Percentiles rank a stretch among this genome's conserved stretches.
Evolutionary conservation across 345 rosid genomes (phyloP).

Genomic region (Microcos paniculata): DNA sequence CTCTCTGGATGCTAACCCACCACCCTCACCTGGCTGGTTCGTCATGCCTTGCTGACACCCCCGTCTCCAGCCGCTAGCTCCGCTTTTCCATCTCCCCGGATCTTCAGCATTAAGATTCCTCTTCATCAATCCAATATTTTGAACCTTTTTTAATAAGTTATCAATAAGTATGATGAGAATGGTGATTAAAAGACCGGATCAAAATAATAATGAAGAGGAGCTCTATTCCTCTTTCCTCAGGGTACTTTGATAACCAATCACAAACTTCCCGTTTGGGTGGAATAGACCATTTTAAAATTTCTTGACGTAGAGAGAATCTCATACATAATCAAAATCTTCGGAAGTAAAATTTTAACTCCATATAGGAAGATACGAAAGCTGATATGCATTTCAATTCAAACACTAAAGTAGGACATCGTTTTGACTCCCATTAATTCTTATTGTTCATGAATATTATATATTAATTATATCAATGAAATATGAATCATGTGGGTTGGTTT

Average conservation of each 20-base stretch:
- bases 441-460: background rate
- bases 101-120: background rate
- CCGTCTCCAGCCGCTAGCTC: background rate
- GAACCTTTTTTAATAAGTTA: too few relatives aligned
- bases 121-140: too few relatives aligned
- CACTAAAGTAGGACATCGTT: background rate
- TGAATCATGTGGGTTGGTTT: background rate
- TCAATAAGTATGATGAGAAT: too few relatives aligned
- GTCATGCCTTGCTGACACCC: background rate
- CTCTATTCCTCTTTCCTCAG: too few relatives aligned
- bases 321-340: background rate
- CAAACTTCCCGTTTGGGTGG: background rate
- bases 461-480: background rate
- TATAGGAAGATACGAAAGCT: too few relatives aligned
- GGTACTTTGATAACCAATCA: background rate
- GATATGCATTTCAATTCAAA: too few relatives aligned
- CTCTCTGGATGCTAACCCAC: background rate
- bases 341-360: too few relatives aligned
- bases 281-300: background rate
- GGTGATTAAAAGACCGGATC: too few relatives aligned
- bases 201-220: too few relatives aligned
- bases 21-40: background rate
- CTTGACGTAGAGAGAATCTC: background rate
- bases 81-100: background rate
- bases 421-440: background rate